Evolutionary conservation across 2,329 filamentous ascomycete species (phyloP), one percentile per base, ranked within the genome.

Genomic region (Trichoderma cornu-damae): DNA sequence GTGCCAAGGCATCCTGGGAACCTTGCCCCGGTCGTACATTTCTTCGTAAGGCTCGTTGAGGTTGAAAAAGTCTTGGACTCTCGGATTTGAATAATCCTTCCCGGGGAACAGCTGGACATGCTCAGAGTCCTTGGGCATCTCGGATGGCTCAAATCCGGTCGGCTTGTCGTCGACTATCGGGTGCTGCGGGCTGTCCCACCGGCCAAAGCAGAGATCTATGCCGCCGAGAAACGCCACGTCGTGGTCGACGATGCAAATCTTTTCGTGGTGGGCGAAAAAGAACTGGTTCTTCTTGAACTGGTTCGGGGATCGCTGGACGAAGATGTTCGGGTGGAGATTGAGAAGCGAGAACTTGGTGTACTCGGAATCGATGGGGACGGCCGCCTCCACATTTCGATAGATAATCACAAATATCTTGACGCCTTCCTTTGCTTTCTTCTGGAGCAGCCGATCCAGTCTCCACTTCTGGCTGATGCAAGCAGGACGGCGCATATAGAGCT

Each of bases 211-310:
- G 20, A 99, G 78, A 75, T 99, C 94, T 61, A 99, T 90, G 34
- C 94, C 94, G 60, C 94, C 94, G 48, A 96, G 86, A 70, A 99
- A 97, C 9, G 93, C 94, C 49, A 97, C 85, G 54, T 93, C 94
- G 68, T 97, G 94, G 69, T 99, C 94, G 16, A 99, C 89, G 38
- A 99, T 85, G 67, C 91, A 93, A n/a, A 99, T 82, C 73, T 99
- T 99, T 71, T 99, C 94, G 73, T 99, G 94, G 69, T 99, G 94
- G 1, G 94, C 94, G 79, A 95, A 99, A 78, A 99, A 99, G 76
- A 99, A 99, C 44, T 96, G 96, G 67, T 97, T 97, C 74, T 99
- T 96, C 68, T 96, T 89, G 73, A 97, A 92, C 72, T 99, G 94
- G 66, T 99, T 96, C 0, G 94, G 94, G 3, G 94, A 97, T 66